phyloP scores from a whole-genome alignment of 2,329 filamentous ascomycete genomes.

The Fusarium neocosmosporiellum region DNA sequence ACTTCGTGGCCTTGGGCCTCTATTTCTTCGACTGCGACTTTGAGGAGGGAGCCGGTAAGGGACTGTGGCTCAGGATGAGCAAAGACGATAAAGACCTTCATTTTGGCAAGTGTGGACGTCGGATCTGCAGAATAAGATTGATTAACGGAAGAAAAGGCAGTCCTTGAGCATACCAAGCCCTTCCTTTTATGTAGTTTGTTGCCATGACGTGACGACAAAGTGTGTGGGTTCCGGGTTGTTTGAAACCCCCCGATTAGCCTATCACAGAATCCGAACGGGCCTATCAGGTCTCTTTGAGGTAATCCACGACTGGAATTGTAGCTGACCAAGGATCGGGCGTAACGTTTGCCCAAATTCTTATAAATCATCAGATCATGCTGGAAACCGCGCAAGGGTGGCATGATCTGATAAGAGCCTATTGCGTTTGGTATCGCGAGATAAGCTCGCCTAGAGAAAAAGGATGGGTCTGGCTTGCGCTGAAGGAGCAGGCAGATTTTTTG shows the following conservation, averaged over 20 bases:
- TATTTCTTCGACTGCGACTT: constrained; percentile 10
- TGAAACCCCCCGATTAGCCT: background rate
- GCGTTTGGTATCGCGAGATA: background rate
- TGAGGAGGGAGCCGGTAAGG: constrained; percentile 15
- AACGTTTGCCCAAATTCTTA: background rate
- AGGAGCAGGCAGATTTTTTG: background rate
- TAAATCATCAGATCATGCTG: background rate
- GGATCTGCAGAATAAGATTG: background rate
- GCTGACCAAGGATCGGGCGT: background rate
- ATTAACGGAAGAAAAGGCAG: background rate
- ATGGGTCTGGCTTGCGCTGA: background rate
- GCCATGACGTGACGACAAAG: background rate
- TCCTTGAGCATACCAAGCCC: background rate
- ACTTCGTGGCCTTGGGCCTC: constrained; percentile 23
- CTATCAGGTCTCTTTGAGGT: background rate
- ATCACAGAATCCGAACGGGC: background rate
- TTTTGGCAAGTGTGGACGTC: background rate
- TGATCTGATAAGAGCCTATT: background rate
- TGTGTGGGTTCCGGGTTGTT: background rate
- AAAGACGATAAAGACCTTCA: constrained; percentile 22
- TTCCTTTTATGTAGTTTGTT: background rate
- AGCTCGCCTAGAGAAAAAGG: background rate
- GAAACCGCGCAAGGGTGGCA: background rate
- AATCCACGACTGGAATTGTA: background rate
- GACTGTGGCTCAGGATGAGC: constrained; percentile 27